phyloP scores from a whole-genome alignment of 1,284 basidiomycete genomes.

The Trametes pubescens region DNA sequence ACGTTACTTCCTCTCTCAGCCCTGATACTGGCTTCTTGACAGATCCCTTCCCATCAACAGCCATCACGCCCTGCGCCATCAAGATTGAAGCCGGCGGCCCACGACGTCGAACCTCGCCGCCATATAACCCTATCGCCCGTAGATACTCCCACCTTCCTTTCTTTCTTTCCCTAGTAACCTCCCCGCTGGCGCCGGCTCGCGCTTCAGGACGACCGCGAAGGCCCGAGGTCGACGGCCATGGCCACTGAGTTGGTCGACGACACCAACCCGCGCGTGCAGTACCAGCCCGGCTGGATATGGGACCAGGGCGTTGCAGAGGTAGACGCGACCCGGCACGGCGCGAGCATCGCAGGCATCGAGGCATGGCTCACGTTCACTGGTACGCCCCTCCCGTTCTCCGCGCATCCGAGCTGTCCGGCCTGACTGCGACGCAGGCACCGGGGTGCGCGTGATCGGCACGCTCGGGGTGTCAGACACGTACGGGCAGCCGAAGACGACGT shows the following conservation, averaged over 20 bases:
- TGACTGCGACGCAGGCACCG: not conserved
- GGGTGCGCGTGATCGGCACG: constrained; percentile 15
- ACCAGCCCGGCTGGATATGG: constrained; percentile 27
- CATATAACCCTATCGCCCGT: not conserved
- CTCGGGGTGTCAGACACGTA: constrained; percentile 16
- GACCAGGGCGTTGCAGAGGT: constrained; percentile 25
- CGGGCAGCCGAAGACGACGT: constrained; percentile 26
- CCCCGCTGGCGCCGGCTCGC: not conserved
- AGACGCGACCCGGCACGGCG: constrained; percentile 28
- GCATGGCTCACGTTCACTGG: constrained; percentile 25
- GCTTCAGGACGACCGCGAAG: not conserved
- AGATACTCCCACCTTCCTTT: not conserved
- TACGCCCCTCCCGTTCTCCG: not conserved
- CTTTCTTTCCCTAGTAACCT: not conserved
- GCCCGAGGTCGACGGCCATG: not conserved
- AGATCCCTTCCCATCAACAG: not conserved
- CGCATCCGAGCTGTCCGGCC: not conserved
- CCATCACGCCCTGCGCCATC: not conserved
- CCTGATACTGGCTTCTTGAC: not conserved
- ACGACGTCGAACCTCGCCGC: not conserved
- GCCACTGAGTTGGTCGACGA: constrained; percentile 23
- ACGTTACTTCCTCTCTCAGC: not conserved
- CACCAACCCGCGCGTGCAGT: constrained; percentile 24
- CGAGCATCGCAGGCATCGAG: constrained; percentile 1
- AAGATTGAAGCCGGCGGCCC: not conserved